Base-by-base conservation (phyloP, 1,284 basidiomycete species). In the Butyriboletus appendiculatus region DNA sequence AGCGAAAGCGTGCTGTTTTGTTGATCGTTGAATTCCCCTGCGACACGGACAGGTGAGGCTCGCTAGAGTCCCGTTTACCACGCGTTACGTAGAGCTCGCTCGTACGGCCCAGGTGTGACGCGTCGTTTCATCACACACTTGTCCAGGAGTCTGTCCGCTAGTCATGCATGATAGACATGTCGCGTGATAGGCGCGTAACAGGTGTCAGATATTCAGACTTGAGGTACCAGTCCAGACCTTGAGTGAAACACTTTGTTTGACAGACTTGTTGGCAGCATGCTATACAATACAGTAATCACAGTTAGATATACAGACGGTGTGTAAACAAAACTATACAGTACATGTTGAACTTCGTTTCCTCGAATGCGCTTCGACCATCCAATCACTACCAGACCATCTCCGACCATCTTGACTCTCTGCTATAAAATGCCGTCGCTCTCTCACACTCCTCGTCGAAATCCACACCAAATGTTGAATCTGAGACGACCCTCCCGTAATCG, bases 371-470 rank as follows among this genome's bases (percentile, higher is more conserved):
- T 9, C n/a, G 40, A 37, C 39, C 34, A 10, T 34, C 30, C 32
- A 20, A 26, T 63, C 38, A 59, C 28, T 28, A 10, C 26, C 33
- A 44, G 22, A n/a, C 15, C 28, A 45, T 42, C 18, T 45, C 45
- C 18, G 39, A 26, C 20, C 24, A 15, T 20, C 22, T 52, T 45
- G 39, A 26, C 20, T 60, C 62, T 46, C 64, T 58, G 28, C 20
- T 28, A 48, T 56, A 68, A 58, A 70, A 71, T 7, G 55, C 55
- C 43, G 68, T 15, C 1, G 70, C 69, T 22, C 70, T 60, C 37
- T 59, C 48, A 35, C 66, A 72, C 26, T 64, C 69, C 15, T 68
- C 55, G 35, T 72, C 57, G 9, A 70, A 58, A 33, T 63, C 55
- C 28, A 44, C 37, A 18, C 8, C 52, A 42, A 66, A 70, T 5